These are phyloP conservation scores for Aspergillus avenaceus DNA, from an alignment of 495 filamentous ascomycete genomes.

Conservation along the genomic window DNA sequence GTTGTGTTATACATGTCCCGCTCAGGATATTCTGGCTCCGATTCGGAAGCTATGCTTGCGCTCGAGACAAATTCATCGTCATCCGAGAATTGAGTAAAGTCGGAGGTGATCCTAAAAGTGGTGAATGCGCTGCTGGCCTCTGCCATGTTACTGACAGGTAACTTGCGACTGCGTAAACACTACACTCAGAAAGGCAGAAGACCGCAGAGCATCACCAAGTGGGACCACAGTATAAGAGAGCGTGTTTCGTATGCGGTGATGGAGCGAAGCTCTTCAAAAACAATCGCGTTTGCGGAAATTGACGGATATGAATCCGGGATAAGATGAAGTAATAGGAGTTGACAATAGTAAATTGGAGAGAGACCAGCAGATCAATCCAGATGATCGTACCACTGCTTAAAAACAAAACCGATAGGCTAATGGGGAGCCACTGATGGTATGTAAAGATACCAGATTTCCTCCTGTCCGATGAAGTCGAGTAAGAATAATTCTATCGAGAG, in stretches of 20 bases:
- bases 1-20: slow-evolving; percentile 30
- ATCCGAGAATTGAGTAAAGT: slow-evolving; percentile 27
- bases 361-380: no score
- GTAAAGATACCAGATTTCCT: no score
- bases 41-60: slow-evolving; percentile 26
- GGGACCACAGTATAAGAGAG: no score
- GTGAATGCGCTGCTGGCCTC: slow-evolving; percentile 13
- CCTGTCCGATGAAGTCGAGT: no score
- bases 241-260: neutral
- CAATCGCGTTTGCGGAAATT: no score
- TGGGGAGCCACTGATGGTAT: no score
- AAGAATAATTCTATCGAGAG: no score
- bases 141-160: slow-evolving; percentile 12
- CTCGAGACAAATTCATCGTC: slow-evolving; percentile 34
- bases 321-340: slow-evolving; percentile 5
- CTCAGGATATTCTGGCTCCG: slow-evolving; percentile 10
- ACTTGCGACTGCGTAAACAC: slow-evolving; percentile 4
- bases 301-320: slow-evolving; percentile 10
- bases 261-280: neutral
- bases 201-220: neutral
- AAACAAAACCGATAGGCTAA: no score
- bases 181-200: neutral
- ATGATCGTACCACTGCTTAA: no score
- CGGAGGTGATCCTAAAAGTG: slow-evolving; percentile 18
- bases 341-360: no score